A percentile compares a stretch with the other conserved stretches of the same genome.
Evolutionary conservation across 768 basidiomycete genomes (phyloP).

Genomic region (Podaxis sp.): DNA sequence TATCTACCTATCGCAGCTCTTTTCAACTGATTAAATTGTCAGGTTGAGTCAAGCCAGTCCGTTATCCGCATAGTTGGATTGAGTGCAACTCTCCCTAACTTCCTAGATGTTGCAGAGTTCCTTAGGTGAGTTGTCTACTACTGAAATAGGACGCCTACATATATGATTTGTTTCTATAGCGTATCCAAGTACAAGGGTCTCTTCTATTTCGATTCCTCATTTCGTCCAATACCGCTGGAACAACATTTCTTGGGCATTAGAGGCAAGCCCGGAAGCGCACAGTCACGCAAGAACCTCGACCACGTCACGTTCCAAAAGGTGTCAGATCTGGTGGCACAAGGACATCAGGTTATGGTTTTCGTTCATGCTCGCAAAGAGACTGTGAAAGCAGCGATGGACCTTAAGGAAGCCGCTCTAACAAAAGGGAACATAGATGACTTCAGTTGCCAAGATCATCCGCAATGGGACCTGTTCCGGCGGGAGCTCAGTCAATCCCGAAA

Average conservation of each 20-base stretch:
- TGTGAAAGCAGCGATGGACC: slow-evolving; percentile 81
- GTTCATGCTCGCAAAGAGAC: slow-evolving; percentile 99
- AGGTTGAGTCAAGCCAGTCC: slow-evolving; percentile 97
- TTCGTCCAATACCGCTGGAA: slow-evolving; percentile 93
- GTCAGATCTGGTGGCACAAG: slow-evolving; percentile 79
- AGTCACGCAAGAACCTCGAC: slow-evolving; percentile 85
- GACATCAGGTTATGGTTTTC: slow-evolving; percentile 99
- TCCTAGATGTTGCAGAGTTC: slow-evolving; percentile 94
- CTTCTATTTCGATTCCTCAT: slow-evolving; percentile 98
- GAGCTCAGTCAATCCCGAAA: slow-evolving; percentile 83
- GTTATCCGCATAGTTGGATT: slow-evolving; percentile 95
- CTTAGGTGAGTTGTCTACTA: slow-evolving; percentile 55
- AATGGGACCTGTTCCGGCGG: slow-evolving; percentile 72
- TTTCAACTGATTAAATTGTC: neutral
- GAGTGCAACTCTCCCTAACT: slow-evolving; percentile 96
- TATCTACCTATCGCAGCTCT: neutral
- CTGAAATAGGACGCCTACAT: neutral
- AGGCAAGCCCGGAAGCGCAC: slow-evolving; percentile 77
- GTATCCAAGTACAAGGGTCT: slow-evolving; percentile 85
- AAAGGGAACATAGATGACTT: slow-evolving; percentile 80
- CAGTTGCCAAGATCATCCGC: slow-evolving; percentile 78
- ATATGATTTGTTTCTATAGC: slow-evolving; percentile 38
- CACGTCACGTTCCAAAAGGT: slow-evolving; percentile 89
- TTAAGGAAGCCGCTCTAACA: slow-evolving; percentile 72
- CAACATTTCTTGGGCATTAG: slow-evolving; percentile 95